Percentiles rank a stretch among this genome's conserved stretches.
These are phyloP conservation scores for Paramecium octaurelia DNA, from an alignment of 73 alveolate species.

Conservation along the genomic window DNA sequence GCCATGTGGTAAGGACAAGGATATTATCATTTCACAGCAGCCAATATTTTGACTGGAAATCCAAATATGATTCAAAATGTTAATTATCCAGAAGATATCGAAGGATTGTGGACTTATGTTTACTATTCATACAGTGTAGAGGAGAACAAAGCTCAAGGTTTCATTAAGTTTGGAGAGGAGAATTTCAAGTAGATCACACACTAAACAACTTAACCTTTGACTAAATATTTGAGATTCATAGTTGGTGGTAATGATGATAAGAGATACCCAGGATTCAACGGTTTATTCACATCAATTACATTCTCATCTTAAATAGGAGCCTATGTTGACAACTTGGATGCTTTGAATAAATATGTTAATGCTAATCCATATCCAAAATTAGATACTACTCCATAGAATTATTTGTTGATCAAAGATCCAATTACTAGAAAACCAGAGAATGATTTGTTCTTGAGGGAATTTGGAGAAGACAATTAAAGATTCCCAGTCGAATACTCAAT, in stretches of 20 bases:
- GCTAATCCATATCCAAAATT: neutral
- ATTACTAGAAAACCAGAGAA: conserved; percentile 12
- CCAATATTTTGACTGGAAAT: neutral
- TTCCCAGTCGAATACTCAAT: conserved; percentile 1
- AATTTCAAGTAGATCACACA: neutral
- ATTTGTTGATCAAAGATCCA: neutral
- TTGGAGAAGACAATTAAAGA: neutral
- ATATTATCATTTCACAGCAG: conserved; percentile 42
- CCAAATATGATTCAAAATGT: conserved; percentile 25
- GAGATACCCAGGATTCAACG: conserved; percentile 39
- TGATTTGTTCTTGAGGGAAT: neutral
- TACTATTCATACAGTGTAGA: conserved; percentile 12
- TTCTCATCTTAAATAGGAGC: neutral
- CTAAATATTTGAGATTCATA: conserved; percentile 16
- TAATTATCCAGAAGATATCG: conserved; percentile 42
- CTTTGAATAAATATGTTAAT: neutral
- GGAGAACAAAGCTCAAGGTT: neutral
- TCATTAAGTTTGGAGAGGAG: conserved; percentile 15
- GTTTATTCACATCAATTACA: conserved; percentile 11
- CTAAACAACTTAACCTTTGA: neutral
- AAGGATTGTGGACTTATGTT: conserved; percentile 47
- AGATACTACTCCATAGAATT: conserved; percentile 11
- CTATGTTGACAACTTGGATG: neutral
- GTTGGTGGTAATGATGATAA: conserved; percentile 38
- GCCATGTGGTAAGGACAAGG: conserved; percentile 56